Evolutionary conservation across 768 basidiomycete species (phyloP).

Genomic region (Kwoniella dejecticola): DNA sequence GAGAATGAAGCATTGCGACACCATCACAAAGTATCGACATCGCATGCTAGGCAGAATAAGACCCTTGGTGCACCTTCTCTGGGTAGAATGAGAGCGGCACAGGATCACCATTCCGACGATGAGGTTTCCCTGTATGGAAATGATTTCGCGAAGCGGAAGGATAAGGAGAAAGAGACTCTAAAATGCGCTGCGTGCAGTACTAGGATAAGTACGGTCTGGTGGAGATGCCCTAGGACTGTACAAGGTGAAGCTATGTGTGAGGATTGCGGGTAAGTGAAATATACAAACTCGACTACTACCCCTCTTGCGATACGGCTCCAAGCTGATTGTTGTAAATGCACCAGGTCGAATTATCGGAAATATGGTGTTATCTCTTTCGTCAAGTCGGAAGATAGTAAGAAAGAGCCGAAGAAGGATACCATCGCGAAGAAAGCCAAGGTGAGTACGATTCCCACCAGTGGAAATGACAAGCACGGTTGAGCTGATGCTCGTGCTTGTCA

Average conservation of each 20-base stretch:
- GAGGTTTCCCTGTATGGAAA: conserved; percentile 72
- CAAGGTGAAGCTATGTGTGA: conserved; percentile 77
- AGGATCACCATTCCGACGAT: conserved; percentile 61
- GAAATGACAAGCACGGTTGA: background rate
- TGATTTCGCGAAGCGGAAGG: conserved; percentile 61
- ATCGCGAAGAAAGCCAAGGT: conserved; percentile 63
- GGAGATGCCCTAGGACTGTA: conserved; percentile 89
- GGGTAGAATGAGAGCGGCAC: conserved; percentile 33
- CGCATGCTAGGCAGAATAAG: conserved; percentile 43
- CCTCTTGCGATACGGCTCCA: background rate
- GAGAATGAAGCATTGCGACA: conserved; percentile 49
- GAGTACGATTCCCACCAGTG: conserved; percentile 24
- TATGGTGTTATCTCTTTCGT: conserved; percentile 71
- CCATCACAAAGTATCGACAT: conserved; percentile 36
- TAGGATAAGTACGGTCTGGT: conserved; percentile 77
- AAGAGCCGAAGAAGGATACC: conserved; percentile 63
- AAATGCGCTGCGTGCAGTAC: conserved; percentile 81
- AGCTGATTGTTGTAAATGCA: background rate
- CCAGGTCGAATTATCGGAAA: conserved; percentile 76
- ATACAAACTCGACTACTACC: no score
- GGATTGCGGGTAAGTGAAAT: conserved; percentile 64
- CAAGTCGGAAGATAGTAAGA: conserved; percentile 56
- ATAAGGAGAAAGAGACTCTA: conserved; percentile 45
- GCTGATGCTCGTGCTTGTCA: background rate
- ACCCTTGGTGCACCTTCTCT: conserved; percentile 47